These are phyloP conservation scores for Hyaloscypha bicolor DNA, from an alignment of 495 filamentous ascomycete species.

Conservation along the genomic window DNA sequence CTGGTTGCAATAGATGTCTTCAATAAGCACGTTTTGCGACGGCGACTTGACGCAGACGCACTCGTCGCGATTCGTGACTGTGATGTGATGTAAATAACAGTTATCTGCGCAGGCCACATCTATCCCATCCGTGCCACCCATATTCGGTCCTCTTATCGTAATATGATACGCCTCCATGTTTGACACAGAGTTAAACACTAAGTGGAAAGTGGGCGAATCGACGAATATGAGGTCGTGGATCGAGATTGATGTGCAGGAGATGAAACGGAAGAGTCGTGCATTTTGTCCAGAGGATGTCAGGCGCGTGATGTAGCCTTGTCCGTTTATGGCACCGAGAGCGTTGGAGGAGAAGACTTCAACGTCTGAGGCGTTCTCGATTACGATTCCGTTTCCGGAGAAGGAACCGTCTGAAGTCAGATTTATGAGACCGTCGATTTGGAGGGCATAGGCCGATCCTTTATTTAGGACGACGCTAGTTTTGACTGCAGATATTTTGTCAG, in stretches of 20 bases:
- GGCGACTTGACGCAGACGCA: constrained; percentile 57
- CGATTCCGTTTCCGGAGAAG: constrained; percentile 50
- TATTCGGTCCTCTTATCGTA: constrained; percentile 52
- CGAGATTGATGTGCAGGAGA: constrained; percentile 34
- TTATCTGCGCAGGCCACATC: constrained; percentile 49
- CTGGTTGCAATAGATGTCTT: constrained; percentile 62
- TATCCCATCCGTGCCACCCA: constrained; percentile 53
- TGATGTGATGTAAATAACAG: constrained; percentile 52
- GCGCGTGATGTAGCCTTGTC: constrained; percentile 48
- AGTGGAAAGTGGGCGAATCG: constrained; percentile 54
- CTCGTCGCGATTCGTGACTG: constrained; percentile 59
- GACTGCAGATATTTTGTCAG: not conserved
- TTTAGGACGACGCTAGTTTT: not conserved
- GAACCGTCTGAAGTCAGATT: not conserved
- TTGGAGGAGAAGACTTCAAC: constrained; percentile 55
- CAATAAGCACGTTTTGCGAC: constrained; percentile 53
- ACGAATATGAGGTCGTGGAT: constrained; percentile 53
- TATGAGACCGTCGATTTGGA: constrained; percentile 35
- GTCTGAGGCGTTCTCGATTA: constrained; percentile 45
- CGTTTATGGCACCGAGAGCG: constrained; percentile 52
- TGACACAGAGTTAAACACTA: constrained; percentile 47
- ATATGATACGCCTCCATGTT: constrained; percentile 57
- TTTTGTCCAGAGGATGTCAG: constrained; percentile 41
- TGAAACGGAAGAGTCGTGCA: constrained; percentile 35
- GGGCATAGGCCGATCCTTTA: not conserved